These are phyloP conservation scores for Crucihimalaya himalaica DNA, from an alignment of 345 rosid species.

Conservation along the genomic window DNA sequence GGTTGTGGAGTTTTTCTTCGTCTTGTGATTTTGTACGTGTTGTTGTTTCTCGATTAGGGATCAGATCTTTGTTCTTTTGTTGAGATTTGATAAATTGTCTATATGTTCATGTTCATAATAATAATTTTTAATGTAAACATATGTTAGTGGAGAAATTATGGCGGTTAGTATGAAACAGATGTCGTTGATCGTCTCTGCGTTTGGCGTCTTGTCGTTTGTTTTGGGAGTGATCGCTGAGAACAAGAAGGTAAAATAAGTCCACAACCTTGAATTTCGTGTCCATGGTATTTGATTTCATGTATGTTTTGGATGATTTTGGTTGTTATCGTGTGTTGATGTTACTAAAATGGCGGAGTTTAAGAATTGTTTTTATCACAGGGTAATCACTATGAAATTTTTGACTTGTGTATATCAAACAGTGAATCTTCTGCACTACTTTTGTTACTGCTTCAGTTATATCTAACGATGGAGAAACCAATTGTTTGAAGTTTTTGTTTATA, in stretches of 20 bases:
- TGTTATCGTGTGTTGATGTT: constrained; percentile 1
- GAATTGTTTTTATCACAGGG: not conserved
- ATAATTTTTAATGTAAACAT: too few species aligned
- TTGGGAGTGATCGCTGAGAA: constrained; percentile 79
- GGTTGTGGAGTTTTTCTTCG: too few species aligned
- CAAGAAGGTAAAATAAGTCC: constrained; percentile 84
- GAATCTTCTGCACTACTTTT: not conserved
- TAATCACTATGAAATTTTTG: not conserved
- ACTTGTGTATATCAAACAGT: not conserved
- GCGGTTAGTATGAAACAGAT: constrained; percentile 62
- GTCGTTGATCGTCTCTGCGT: constrained; percentile 54
- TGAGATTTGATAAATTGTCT: too few species aligned
- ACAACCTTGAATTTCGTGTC: not conserved
- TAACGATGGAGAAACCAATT: too few species aligned
- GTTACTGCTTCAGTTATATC: not conserved
- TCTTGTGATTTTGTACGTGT: too few species aligned
- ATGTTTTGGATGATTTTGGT: too few species aligned
- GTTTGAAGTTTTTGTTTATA: not conserved
- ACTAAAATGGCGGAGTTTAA: not conserved
- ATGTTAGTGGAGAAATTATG: constrained; percentile 49
- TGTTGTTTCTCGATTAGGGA: too few species aligned
- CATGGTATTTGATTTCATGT: too few species aligned
- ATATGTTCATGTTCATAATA: too few species aligned
- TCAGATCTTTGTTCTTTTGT: too few species aligned
- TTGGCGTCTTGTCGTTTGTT: constrained; percentile 65